These are phyloP conservation scores for Diutina scorzettiae DNA, from an alignment of 1,139 yeast genomes.

Conservation along the genomic window DNA sequence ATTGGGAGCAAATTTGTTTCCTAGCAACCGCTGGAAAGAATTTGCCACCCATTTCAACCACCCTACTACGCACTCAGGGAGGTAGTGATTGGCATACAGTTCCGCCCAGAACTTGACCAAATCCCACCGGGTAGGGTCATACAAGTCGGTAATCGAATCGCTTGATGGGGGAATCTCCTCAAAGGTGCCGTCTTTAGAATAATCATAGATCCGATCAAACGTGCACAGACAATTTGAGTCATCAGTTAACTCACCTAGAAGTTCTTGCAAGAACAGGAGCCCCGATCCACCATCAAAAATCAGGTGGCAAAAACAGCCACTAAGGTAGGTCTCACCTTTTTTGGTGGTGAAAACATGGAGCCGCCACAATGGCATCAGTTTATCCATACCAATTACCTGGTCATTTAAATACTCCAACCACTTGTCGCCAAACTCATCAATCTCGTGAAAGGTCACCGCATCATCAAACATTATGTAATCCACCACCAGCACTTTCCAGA, in stretches of 20 bases:
- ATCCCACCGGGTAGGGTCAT: background rate
- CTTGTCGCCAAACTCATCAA: background rate
- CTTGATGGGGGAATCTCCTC: background rate
- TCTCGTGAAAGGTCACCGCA: background rate
- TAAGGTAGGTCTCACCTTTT: background rate
- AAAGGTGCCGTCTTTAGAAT: slow-evolving; percentile 1
- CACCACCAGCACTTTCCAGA: slow-evolving; percentile 4
- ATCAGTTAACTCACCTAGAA: background rate
- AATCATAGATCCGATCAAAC: background rate
- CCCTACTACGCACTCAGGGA: background rate
- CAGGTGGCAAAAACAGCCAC: background rate
- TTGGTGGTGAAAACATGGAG: background rate
- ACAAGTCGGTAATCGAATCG: background rate
- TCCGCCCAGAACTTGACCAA: background rate
- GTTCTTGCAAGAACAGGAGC: background rate
- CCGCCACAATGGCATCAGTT: background rate
- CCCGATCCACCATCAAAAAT: slow-evolving; percentile 1
- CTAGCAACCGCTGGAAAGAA: background rate
- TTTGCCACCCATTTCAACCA: background rate
- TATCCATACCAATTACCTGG: background rate
- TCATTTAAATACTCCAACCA: background rate
- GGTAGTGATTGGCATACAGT: background rate
- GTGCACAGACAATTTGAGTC: slow-evolving; percentile 1
- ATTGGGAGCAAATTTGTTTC: background rate
- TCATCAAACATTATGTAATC: background rate